Evolutionary conservation across 805 yeast genomes (phyloP).

Genomic region (Wickerhamiella lipophila): DNA sequence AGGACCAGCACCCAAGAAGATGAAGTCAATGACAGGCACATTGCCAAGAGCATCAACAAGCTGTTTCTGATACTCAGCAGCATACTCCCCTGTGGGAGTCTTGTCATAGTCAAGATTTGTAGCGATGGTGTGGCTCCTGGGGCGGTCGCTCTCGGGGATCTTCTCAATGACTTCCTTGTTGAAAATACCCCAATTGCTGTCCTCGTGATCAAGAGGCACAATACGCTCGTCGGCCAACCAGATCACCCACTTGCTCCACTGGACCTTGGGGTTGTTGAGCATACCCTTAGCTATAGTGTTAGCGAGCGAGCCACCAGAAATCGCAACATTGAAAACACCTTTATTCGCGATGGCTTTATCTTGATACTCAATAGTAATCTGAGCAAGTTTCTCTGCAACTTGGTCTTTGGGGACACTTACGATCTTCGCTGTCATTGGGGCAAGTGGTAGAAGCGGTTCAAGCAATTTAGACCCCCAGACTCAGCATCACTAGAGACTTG

Average conservation of each 20-base stretch:
- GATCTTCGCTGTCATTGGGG: conserved; percentile 6
- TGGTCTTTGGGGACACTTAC: conserved; percentile 23
- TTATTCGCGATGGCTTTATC: conserved; percentile 39
- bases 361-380: conserved; percentile 49
- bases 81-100: conserved; percentile 42
- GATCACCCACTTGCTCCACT: conserved; percentile 37
- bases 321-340: conserved; percentile 54
- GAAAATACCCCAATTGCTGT: conserved; percentile 77
- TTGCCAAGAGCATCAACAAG: conserved; percentile 38
- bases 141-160: conserved; percentile 22
- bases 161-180: conserved; percentile 45
- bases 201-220: conserved; percentile 69
- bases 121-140: conserved; percentile 31
- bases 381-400: conserved; percentile 56
- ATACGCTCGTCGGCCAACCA: conserved; percentile 85
- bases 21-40: conserved; percentile 39
- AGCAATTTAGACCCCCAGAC: neutral
- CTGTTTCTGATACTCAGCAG: conserved; percentile 46
- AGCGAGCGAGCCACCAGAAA: conserved; percentile 85
- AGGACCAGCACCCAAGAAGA: conserved; percentile 84
- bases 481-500: too few species aligned
- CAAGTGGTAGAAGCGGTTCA: neutral
- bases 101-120: conserved; percentile 46
- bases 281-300: conserved; percentile 54
- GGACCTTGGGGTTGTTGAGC: conserved; percentile 37